Percentiles rank a stretch among this genome's conserved stretches.
These are phyloP conservation scores for Elongisporangium undulatum DNA, from an alignment of 352 stramenopile species.

Conservation along the genomic window DNA sequence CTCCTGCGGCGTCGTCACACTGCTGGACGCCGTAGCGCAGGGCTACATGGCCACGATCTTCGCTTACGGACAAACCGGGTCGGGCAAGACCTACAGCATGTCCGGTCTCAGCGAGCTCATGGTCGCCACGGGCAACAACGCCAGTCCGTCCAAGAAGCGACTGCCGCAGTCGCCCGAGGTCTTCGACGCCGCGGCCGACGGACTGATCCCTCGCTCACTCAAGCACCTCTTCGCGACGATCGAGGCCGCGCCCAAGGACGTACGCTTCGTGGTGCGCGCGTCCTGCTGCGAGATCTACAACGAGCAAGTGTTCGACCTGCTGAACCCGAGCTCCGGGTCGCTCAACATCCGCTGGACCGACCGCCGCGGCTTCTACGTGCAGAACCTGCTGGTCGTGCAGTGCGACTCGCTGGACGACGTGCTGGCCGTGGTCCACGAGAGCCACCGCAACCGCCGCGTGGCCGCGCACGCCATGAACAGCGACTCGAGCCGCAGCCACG, in stretches of 20 bases:
- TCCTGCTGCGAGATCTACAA: conserved; percentile 87
- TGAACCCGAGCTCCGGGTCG: conserved; percentile 54
- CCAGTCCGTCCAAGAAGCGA: background rate
- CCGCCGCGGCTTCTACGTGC: conserved; percentile 71
- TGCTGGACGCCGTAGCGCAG: conserved; percentile 65
- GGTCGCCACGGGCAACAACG: conserved; percentile 9
- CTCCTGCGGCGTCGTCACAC: conserved; percentile 40
- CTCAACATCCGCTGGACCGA: conserved; percentile 77
- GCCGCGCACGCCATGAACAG: conserved; percentile 75
- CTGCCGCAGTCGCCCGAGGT: background rate
- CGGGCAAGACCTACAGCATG: conserved; percentile 78
- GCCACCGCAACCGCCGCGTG: conserved; percentile 63
- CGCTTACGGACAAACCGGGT: conserved; percentile 64
- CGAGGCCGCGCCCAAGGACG: conserved; percentile 30
- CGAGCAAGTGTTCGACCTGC: conserved; percentile 73
- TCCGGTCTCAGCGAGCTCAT: conserved; percentile 69
- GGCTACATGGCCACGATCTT: conserved; percentile 71
- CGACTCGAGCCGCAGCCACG: conserved; percentile 77
- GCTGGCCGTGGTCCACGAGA: conserved; percentile 71
- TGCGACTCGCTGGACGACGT: conserved; percentile 72
- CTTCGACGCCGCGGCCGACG: conserved; percentile 25
- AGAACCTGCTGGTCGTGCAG: conserved; percentile 70
- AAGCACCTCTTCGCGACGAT: conserved; percentile 60
- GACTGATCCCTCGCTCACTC: conserved; percentile 69
- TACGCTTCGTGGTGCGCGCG: conserved; percentile 61